Evolutionary conservation across 257 asterid species (phyloP).

Genomic region (Eustoma russellianum): DNA sequence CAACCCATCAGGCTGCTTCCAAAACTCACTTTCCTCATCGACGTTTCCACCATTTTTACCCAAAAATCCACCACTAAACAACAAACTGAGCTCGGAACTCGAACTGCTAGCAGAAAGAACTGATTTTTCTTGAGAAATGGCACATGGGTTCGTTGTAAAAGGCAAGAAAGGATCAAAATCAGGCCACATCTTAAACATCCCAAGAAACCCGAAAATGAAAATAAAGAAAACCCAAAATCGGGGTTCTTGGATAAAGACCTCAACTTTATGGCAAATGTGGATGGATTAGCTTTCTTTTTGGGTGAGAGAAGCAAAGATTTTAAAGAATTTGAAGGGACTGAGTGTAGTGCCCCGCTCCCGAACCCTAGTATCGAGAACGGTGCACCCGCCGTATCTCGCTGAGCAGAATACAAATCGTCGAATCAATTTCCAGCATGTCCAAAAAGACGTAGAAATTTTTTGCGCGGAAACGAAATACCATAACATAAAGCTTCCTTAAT

Average conservation of each 20-base stretch:
- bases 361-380: too few species aligned
- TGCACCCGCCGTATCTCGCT: too few species aligned
- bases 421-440: too few species aligned
- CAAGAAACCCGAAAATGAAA: conserved; percentile 37
- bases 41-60: conserved; percentile 3
- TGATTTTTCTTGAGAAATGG: conserved; percentile 22
- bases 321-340: conserved; percentile 65
- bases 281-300: conserved; percentile 34
- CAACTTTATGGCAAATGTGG: conserved; percentile 16
- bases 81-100: conserved; percentile 12
- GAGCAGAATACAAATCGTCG: too few species aligned
- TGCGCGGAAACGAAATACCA: too few species aligned
- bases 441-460: too few species aligned
- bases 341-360: too few species aligned
- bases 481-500: too few species aligned
- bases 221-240: conserved; percentile 44
- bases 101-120: conserved; percentile 19
- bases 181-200: conserved; percentile 47
- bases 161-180: conserved; percentile 45
- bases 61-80: background rate
- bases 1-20: conserved; percentile 93
- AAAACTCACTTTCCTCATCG: conserved; percentile 42
- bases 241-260: conserved; percentile 40
- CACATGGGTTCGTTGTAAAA: conserved; percentile 47
- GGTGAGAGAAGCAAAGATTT: conserved; percentile 66